Base-by-base conservation (phyloP, 305 asterid species). In the Fraxinus sp. region DNA sequence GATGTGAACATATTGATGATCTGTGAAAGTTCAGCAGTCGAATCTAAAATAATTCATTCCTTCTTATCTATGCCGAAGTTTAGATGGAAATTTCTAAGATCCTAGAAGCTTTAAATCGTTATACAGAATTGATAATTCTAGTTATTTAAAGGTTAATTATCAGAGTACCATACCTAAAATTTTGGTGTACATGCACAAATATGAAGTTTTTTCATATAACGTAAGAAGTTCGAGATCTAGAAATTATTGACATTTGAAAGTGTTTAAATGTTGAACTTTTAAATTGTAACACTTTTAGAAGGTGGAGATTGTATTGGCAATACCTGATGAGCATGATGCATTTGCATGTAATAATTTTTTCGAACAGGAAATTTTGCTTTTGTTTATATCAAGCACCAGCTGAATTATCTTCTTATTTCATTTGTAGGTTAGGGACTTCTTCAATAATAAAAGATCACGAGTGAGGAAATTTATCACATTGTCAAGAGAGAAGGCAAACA, bases 351-450 rank as follows among this genome's bases (percentile, higher is more conserved):
- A 26, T 68, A 26, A 26, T 68, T 80, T 78, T 35, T 44, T 36
- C 72, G 10, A 66, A 11, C 7, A 11, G 41, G 81, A 11, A 59
- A 14, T 68, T 8, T 55, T 28, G 36, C 36, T 33, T 57, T 24
- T 28, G 18, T 7, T 57, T 77, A 32, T 77, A 35, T 68, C 39
- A 59, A 36, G 36, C 26, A 79, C 33, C 37, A 39, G 66, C 74
- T 80, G 32, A 76, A 24, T 68, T 36, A 41, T 62, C 72, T 70
- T 64, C 52, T 20, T 14, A 9, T 79, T 22, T 74, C 57, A n/a
- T 84, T 80, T 82, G 81, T 83, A 96, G 99, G 97, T 94, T 78
- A 92, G 97, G 46, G 98, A 93, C 71, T 96, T 96, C 83, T 96
- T 96, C 73, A 80, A 87, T 76, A 89, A 89, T 82, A 97, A 93